These are phyloP conservation scores for Tylopilus cervinicoccineus DNA, from an alignment of 768 basidiomycete species.

Conservation along the genomic window DNA sequence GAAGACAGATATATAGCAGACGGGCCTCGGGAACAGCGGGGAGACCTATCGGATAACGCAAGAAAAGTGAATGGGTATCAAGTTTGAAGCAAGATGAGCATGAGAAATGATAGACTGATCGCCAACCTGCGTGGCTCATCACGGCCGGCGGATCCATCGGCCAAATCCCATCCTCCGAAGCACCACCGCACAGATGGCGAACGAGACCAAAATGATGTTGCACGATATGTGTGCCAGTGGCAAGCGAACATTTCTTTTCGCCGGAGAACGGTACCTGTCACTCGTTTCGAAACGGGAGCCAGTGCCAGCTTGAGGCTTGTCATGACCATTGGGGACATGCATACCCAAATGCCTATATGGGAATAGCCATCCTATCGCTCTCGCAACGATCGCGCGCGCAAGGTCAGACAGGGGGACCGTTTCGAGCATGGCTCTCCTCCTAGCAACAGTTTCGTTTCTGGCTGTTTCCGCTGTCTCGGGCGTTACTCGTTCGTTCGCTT, in stretches of 20 bases:
- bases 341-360: slow-evolving; percentile 13
- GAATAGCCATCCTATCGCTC: slow-evolving; percentile 22
- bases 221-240: slow-evolving; percentile 17
- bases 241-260: slow-evolving; percentile 3
- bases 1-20: background rate
- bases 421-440: background rate
- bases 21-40: background rate
- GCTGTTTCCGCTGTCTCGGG: background rate
- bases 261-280: background rate
- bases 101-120: no score
- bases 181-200: slow-evolving; percentile 25
- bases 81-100: background rate
- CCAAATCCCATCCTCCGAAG: slow-evolving; percentile 25
- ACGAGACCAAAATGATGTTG: slow-evolving; percentile 24
- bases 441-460: background rate
- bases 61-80: background rate
- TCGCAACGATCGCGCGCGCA: slow-evolving; percentile 14
- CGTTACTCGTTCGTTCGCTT: background rate
- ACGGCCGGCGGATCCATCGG: slow-evolving; percentile 20
- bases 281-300: background rate
- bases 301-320: background rate
- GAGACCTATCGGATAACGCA: background rate
- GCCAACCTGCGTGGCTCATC: no score
- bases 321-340: background rate
- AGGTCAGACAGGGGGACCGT: slow-evolving; percentile 7